phyloP scores from a whole-genome alignment of 106 monocot genomes.

The Dendrobium huoshanense region DNA sequence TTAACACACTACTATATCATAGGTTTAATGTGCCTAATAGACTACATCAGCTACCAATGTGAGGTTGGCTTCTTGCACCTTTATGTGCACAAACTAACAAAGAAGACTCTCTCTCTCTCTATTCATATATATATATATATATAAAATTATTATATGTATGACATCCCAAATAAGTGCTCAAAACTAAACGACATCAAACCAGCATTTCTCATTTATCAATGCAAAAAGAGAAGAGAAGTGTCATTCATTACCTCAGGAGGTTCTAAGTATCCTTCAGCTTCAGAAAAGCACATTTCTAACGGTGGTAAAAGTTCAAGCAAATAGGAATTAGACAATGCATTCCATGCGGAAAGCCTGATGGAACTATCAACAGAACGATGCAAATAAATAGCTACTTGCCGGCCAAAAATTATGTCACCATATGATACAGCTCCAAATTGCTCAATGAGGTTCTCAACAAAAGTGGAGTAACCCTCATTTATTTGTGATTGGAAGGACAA shows the following conservation, averaged over 20 bases:
- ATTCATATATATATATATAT: too few species aligned
- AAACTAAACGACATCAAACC: not conserved
- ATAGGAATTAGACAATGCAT: slow-evolving; percentile 55
- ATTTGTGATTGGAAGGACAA: slow-evolving; percentile 58
- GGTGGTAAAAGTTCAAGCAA: slow-evolving; percentile 77
- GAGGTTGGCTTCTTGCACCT: too few species aligned
- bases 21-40: too few species aligned
- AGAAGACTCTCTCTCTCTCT: too few species aligned
- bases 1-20: too few species aligned
- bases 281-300: slow-evolving; percentile 51
- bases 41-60: too few species aligned
- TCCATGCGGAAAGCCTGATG: slow-evolving; percentile 76
- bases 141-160: too few species aligned
- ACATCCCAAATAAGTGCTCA: too few species aligned
- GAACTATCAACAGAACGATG: slow-evolving; percentile 44
- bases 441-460: slow-evolving; percentile 74
- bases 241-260: slow-evolving; percentile 58
- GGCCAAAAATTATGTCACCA: slow-evolving; percentile 75
- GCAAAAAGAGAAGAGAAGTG: not conserved
- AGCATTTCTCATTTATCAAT: not conserved
- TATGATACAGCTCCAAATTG: slow-evolving; percentile 92
- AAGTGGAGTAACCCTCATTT: slow-evolving; percentile 76
- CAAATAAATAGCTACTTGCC: slow-evolving; percentile 84
- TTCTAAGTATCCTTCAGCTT: slow-evolving; percentile 63
- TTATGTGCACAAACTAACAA: too few species aligned